These are phyloP conservation scores for Pseudocercospora eumusae DNA, from an alignment of 2,329 filamentous ascomycete genomes.

Conservation along the genomic window DNA sequence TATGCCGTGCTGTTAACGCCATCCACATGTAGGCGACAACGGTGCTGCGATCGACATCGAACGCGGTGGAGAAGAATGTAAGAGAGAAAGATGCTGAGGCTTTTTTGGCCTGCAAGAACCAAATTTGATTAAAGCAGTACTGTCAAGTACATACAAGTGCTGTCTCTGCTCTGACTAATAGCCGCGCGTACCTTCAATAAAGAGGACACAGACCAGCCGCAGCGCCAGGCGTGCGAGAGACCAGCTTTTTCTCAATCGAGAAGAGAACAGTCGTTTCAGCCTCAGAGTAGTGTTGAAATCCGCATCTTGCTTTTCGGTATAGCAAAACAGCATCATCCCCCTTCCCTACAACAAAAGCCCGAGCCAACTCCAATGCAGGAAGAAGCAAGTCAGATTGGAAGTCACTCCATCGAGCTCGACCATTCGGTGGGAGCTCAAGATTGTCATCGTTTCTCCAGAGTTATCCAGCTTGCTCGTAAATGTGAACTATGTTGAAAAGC, in stretches of 20 bases:
- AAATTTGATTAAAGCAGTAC: slow-evolving; percentile 10
- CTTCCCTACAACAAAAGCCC: slow-evolving; percentile 14
- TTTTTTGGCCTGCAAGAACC: slow-evolving; percentile 4
- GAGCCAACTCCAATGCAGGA: slow-evolving; percentile 14
- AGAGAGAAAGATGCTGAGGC: background rate
- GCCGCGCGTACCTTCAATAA: slow-evolving; percentile 20
- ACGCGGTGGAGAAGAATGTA: background rate
- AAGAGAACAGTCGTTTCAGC: slow-evolving; percentile 13
- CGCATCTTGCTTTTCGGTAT: slow-evolving; percentile 15
- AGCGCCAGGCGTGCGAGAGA: slow-evolving; percentile 18
- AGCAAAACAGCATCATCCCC: slow-evolving; percentile 17
- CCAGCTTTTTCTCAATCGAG: slow-evolving; percentile 4
- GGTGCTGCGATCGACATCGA: background rate
- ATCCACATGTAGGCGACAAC: background rate
- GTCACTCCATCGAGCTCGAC: slow-evolving; percentile 37
- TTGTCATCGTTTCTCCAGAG: slow-evolving; percentile 35
- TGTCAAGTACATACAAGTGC: slow-evolving; percentile 11
- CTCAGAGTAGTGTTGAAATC: slow-evolving; percentile 26
- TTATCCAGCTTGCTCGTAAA: slow-evolving; percentile 23
- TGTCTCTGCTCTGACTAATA: slow-evolving; percentile 19
- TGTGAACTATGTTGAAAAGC: slow-evolving; percentile 10
- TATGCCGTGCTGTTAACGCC: too few species aligned
- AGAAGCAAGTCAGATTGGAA: slow-evolving; percentile 19
- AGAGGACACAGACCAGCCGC: slow-evolving; percentile 25
- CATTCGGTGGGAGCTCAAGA: slow-evolving; percentile 36